A percentile compares a stretch with the other conserved stretches of the same genome.
phyloP scores from a whole-genome alignment of 2,329 filamentous ascomycete species.

The Colletotrichum zoysiae region DNA sequence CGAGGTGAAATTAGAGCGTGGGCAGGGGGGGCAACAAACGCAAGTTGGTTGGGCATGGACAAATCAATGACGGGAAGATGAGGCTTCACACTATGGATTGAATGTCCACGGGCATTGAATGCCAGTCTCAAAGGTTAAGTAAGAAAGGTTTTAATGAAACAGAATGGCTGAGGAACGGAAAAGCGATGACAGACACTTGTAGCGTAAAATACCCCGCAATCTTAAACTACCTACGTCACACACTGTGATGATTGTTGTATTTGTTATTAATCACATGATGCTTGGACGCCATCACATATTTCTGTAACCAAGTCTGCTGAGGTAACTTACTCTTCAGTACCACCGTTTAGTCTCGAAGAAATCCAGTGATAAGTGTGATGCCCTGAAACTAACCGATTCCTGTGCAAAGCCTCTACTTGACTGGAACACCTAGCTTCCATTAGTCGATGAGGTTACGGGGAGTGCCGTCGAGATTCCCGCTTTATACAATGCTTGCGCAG shows the following conservation, averaged over 20 bases:
- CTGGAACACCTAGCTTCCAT: background rate
- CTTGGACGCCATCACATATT: background rate
- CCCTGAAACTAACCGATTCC: too few relatives aligned
- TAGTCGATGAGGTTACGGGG: background rate
- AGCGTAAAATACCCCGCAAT: background rate
- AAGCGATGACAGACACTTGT: background rate
- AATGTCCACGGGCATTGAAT: background rate
- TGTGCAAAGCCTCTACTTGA: background rate
- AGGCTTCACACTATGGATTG: background rate
- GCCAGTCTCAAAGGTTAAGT: too few relatives aligned
- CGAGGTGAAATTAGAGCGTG: too few relatives aligned
- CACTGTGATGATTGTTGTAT: too few relatives aligned
- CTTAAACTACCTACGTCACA: background rate
- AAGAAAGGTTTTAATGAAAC: background rate
- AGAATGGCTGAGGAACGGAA: background rate
- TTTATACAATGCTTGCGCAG: background rate
- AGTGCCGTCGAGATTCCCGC: background rate
- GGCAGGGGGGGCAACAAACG: too few relatives aligned
- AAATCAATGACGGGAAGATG: background rate
- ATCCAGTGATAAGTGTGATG: background rate
- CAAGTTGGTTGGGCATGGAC: background rate
- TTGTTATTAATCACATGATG: too few relatives aligned
- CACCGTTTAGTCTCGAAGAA: too few relatives aligned
- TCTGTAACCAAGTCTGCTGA: background rate
- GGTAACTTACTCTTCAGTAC: too few relatives aligned